A percentile compares a stretch with the other conserved stretches of the same genome.
Conservation (phyloP, 805 yeast genomes). For the Candida orba region DNA sequence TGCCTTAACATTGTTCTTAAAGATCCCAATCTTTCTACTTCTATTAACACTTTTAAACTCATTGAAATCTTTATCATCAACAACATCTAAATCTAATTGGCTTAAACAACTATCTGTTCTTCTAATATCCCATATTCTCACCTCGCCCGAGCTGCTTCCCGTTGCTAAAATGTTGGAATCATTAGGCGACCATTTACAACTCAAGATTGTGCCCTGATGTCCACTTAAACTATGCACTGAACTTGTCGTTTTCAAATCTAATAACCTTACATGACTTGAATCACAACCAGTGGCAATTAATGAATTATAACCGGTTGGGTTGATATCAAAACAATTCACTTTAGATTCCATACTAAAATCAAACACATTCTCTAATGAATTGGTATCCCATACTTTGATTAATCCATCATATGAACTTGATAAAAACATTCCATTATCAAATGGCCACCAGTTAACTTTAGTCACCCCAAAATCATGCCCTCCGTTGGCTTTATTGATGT, state of each 20-base stretch:
- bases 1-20: conserved; percentile 38
- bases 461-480: conserved; percentile 73
- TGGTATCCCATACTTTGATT: conserved; percentile 78
- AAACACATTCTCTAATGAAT: conserved; percentile 56
- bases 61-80: conserved; percentile 24
- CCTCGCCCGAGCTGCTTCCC: conserved; percentile 78
- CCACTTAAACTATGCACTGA: conserved; percentile 67
- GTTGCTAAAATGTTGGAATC: conserved; percentile 57
- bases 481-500: conserved; percentile 20
- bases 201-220: conserved; percentile 42
- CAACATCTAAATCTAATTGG: conserved; percentile 50
- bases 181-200: conserved; percentile 72
- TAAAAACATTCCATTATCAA: conserved; percentile 79
- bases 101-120: conserved; percentile 57
- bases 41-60: conserved; percentile 10
- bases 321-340: conserved; percentile 61
- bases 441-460: conserved; percentile 79
- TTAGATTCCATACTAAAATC: conserved; percentile 53
- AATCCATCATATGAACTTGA: conserved; percentile 75
- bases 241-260: conserved; percentile 69
- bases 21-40: conserved; percentile 17
- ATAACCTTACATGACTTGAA: conserved; percentile 56
- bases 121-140: conserved; percentile 81
- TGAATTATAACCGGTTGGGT: conserved; percentile 38
- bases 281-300: conserved; percentile 67